phyloP scores from a whole-genome alignment of 176 grass and related monocot species.

The Raddia guianensis region DNA sequence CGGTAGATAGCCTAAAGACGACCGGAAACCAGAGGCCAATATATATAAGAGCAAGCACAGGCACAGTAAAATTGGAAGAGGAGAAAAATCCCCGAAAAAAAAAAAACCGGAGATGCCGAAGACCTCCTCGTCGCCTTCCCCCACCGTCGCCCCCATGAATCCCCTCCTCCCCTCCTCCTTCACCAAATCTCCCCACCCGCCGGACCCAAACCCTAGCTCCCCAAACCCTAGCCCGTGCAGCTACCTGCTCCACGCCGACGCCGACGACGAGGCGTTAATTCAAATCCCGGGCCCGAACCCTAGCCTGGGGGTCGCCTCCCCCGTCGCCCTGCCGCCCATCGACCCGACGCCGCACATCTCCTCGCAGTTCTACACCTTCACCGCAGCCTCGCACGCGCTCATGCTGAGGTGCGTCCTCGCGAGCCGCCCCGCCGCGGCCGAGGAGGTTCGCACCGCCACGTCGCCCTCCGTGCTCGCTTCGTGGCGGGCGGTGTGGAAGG shows the following conservation, averaged over 20 bases:
- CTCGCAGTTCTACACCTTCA: slow-evolving; percentile 98
- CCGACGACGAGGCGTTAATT: slow-evolving; percentile 63
- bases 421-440: slow-evolving; percentile 57
- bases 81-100: not conserved
- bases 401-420: slow-evolving; percentile 90
- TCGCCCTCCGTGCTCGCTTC: slow-evolving; percentile 76
- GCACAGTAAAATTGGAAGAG: slow-evolving; percentile 22
- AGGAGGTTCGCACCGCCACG: slow-evolving; percentile 87
- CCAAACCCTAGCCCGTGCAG: slow-evolving; percentile 47
- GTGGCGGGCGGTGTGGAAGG: slow-evolving; percentile 97
- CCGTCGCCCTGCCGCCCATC: slow-evolving; percentile 49
- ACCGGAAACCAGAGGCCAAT: slow-evolving; percentile 13
- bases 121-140: slow-evolving; percentile 58
- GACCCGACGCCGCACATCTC: slow-evolving; percentile 91
- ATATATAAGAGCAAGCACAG: slow-evolving; percentile 16
- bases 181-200: slow-evolving; percentile 59
- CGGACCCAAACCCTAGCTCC: slow-evolving; percentile 54
- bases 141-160: slow-evolving; percentile 68
- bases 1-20: slow-evolving; percentile 20
- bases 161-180: slow-evolving; percentile 55
- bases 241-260: slow-evolving; percentile 64
- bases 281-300: slow-evolving; percentile 44
- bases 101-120: slow-evolving; percentile 50
- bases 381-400: slow-evolving; percentile 67
- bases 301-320: slow-evolving; percentile 28